Conservation (phyloP, 495 filamentous ascomycete species). For the Pseudomonodictys pantanalensis region DNA sequence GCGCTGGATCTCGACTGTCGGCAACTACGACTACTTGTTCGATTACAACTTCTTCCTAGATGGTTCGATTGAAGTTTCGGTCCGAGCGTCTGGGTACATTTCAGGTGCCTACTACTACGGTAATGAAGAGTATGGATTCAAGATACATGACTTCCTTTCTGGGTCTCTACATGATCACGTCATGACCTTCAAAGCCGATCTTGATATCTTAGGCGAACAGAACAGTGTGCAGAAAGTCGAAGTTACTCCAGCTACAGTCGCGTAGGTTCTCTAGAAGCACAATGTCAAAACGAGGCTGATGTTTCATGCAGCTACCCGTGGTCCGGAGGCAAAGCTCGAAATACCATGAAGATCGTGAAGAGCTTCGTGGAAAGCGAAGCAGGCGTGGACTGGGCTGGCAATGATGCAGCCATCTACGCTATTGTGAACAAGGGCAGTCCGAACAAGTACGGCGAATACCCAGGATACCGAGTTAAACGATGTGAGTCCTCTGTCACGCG, state of each 20-base stretch:
- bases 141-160: conserved; percentile 21
- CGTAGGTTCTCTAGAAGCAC: neutral
- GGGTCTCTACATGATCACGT: conserved; percentile 23
- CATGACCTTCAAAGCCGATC: conserved; percentile 16
- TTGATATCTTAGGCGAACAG: conserved; percentile 39
- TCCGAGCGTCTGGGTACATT: conserved; percentile 24
- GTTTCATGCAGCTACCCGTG: conserved; percentile 46
- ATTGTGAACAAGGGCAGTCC: conserved; percentile 52
- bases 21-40: conserved; percentile 27
- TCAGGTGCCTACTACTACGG: neutral
- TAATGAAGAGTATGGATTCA: conserved; percentile 16
- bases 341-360: conserved; percentile 55
- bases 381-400: conserved; percentile 52
- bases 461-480: conserved; percentile 54
- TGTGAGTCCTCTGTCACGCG: conserved; percentile 10
- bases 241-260: conserved; percentile 36
- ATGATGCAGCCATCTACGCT: conserved; percentile 50
- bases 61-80: conserved; percentile 11
- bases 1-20: conserved; percentile 10
- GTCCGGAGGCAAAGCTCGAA: conserved; percentile 48
- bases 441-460: conserved; percentile 55
- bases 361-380: conserved; percentile 50
- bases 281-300: conserved; percentile 22
- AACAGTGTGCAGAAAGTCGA: conserved; percentile 50
- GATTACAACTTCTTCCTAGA: conserved; percentile 18